Percentiles rank a stretch among this genome's conserved stretches.
These are phyloP conservation scores for Vicia faba DNA, from an alignment of 306 rosid genomes.

Conservation along the genomic window DNA sequence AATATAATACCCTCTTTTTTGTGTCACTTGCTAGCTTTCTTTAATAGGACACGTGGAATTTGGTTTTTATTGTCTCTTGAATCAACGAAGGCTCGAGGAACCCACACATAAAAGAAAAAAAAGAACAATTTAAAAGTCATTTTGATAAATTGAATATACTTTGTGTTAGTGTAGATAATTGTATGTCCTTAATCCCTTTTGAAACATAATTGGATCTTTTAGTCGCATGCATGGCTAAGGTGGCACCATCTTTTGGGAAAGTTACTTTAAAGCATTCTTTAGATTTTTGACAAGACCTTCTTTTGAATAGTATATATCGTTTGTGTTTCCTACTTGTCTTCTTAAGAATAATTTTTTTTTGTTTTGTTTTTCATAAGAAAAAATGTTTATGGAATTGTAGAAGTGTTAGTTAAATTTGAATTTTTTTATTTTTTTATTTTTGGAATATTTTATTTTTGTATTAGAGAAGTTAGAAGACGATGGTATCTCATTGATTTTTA, in stretches of 20 bases:
- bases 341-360: too few relatives aligned
- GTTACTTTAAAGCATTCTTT: conserved; percentile 46
- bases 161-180: too few relatives aligned
- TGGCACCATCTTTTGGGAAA: conserved; percentile 40
- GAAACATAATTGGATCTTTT: conserved; percentile 5
- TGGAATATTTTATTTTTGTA: too few relatives aligned
- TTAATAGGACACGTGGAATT: conserved; percentile 14
- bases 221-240: conserved; percentile 16
- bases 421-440: too few relatives aligned
- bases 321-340: conserved; percentile 14
- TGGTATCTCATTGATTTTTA: too few relatives aligned
- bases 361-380: too few relatives aligned
- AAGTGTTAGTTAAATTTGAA: too few relatives aligned
- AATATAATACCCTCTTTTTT: neutral
- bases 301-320: neutral
- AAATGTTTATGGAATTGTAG: too few relatives aligned
- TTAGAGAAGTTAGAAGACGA: too few relatives aligned
- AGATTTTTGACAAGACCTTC: conserved; percentile 15
- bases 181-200: conserved; percentile 3
- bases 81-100: conserved; percentile 36
- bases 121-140: too few relatives aligned
- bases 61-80: neutral
- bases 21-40: conserved; percentile 8
- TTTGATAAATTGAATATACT: too few relatives aligned
- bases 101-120: neutral